phyloP scores from a whole-genome alignment of 1,139 yeast genomes.

The Saccharomyces pastorianus region DNA sequence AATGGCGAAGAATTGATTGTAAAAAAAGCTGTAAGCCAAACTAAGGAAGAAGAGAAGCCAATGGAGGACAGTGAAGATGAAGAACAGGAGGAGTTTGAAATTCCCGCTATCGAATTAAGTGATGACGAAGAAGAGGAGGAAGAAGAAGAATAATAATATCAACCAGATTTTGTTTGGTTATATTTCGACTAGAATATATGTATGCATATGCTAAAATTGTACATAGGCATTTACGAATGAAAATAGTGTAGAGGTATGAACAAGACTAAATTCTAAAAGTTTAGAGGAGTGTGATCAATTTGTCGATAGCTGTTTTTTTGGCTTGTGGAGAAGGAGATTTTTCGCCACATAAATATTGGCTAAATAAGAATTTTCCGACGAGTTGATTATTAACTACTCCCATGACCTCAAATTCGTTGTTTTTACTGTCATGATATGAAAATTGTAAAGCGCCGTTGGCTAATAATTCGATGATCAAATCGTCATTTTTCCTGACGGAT shows the following conservation, averaged over 20 bases:
- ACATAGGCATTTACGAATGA: background rate
- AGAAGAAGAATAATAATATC: background rate
- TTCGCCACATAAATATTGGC: conserved; percentile 52
- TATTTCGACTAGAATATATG: background rate
- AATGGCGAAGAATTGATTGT: conserved; percentile 30
- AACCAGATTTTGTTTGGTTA: background rate
- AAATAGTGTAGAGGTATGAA: background rate
- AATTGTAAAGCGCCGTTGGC: conserved; percentile 41
- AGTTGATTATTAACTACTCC: conserved; percentile 47
- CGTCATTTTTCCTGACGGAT: conserved; percentile 56
- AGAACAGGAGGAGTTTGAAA: conserved; percentile 45
- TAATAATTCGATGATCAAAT: conserved; percentile 44
- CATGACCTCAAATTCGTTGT: conserved; percentile 31
- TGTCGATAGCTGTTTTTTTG: conserved; percentile 29
- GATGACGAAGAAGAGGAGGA: conserved; percentile 31
- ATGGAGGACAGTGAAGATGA: conserved; percentile 8
- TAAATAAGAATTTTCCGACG: conserved; percentile 44
- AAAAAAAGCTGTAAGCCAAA: conserved; percentile 1
- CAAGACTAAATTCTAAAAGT: background rate
- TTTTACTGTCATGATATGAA: conserved; percentile 35
- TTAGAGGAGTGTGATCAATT: conserved; percentile 27
- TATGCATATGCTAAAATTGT: background rate
- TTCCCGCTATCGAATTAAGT: conserved; percentile 46
- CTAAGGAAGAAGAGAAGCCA: background rate
- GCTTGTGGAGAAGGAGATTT: conserved; percentile 44